These are phyloP conservation scores for Aspergillus latus DNA, from an alignment of 2,329 filamentous ascomycete genomes.

Conservation along the genomic window DNA sequence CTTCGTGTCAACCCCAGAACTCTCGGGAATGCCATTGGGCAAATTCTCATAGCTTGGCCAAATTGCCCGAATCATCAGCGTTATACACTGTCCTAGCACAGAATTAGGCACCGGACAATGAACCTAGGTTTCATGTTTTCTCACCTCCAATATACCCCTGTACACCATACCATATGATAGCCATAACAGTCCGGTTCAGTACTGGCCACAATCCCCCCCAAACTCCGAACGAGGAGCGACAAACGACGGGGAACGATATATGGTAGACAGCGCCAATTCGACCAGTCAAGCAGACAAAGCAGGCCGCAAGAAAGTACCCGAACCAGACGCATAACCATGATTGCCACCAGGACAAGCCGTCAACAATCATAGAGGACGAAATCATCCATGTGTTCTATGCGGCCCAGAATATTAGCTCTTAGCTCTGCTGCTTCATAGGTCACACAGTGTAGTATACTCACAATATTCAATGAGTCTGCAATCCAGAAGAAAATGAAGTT, in stretches of 20 bases:
- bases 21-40: conserved; percentile 64
- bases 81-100: conserved; percentile 67
- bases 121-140: conserved; percentile 5
- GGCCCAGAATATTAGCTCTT: background rate
- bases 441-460: conserved; percentile 28
- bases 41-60: conserved; percentile 65
- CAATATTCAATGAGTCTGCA: conserved; percentile 79
- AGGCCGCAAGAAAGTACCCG: conserved; percentile 74
- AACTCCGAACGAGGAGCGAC: conserved; percentile 77
- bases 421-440: background rate
- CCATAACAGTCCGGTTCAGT: conserved; percentile 83
- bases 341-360: conserved; percentile 86
- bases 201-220: conserved; percentile 89
- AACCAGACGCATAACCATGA: conserved; percentile 86
- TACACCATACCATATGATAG: conserved; percentile 85
- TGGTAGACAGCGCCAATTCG: conserved; percentile 85
- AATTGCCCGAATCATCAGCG: conserved; percentile 83
- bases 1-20: conserved; percentile 70
- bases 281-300: conserved; percentile 75
- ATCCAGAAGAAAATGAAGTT: conserved; percentile 91
- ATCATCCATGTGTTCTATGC: conserved; percentile 86
- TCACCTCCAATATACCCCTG: conserved; percentile 68
- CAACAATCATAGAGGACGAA: conserved; percentile 75
- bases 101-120: background rate
- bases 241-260: conserved; percentile 81